Evolutionary conservation across 73 alveolate species (phyloP).

Genomic region (Uronychia binucleata): DNA sequence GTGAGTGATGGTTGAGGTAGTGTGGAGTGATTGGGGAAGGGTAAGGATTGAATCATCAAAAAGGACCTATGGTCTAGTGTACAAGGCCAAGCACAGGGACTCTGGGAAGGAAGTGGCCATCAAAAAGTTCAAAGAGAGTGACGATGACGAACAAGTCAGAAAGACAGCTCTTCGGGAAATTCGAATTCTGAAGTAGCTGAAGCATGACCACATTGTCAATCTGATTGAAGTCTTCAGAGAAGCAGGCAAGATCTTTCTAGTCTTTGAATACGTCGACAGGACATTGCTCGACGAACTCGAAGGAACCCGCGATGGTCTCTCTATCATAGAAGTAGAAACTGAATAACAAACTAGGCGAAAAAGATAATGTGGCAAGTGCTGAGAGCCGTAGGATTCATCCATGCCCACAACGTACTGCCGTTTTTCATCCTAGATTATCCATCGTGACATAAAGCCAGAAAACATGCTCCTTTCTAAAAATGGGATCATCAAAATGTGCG

Average conservation of each 20-base stretch:
- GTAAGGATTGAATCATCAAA: not conserved
- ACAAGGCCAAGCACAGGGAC: constrained; percentile 23
- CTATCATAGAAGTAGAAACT: constrained; percentile 15
- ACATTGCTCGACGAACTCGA: constrained; percentile 65
- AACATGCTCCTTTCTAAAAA: constrained; percentile 79
- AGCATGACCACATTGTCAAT: constrained; percentile 58
- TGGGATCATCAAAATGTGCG: constrained; percentile 84
- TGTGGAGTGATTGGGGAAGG: constrained; percentile 29
- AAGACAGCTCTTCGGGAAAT: constrained; percentile 58
- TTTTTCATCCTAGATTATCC: constrained; percentile 55
- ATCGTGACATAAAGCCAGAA: constrained; percentile 93
- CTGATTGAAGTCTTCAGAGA: constrained; percentile 50
- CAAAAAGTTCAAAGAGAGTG: constrained; percentile 27
- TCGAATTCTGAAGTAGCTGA: constrained; percentile 34
- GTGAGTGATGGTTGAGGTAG: constrained; percentile 3
- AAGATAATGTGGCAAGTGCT: constrained; percentile 74
- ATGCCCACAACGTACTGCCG: constrained; percentile 56
- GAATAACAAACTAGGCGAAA: constrained; percentile 18
- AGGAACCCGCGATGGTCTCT: constrained; percentile 34
- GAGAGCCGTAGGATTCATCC: constrained; percentile 82
- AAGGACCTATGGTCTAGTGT: constrained; percentile 37
- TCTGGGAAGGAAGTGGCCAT: constrained; percentile 16
- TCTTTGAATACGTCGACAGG: constrained; percentile 60
- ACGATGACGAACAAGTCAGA: constrained; percentile 30
- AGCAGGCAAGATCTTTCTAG: constrained; percentile 43